Base-by-base conservation (phyloP, 805 yeast genomes). In the Ogataea paradorogensis region DNA sequence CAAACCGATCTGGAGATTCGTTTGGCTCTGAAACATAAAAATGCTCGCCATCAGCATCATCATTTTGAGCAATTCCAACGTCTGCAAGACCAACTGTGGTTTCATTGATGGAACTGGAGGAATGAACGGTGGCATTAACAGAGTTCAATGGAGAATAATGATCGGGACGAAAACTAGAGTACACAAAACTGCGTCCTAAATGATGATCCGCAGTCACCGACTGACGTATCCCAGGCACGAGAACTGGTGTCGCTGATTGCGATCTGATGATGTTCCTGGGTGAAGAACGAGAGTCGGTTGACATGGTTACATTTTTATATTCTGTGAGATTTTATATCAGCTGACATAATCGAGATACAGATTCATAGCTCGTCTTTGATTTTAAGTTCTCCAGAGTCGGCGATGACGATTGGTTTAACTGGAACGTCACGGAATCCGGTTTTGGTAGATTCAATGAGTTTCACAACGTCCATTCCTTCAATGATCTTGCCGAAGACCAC, bases 401-500 rank as follows among this genome's bases (percentile, higher is more conserved):
- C 73, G 52, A 90, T 82, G 48, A 67, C 71, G 46, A 91, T 70
- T 20, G 76, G 78, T 53, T 74, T 74, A 40, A 63, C 65, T 40
- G 99, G 99, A 50, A 69, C 74, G 65, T 88, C 93, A 50, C 84
- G 79, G 53, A 73, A 67, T 44, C 69, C 66, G 16, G 95, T 88
- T 66, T 80, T 77, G 46, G 84, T 79, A 33, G 63, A 63, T 67
- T 89, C 96, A 58, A 93, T 79, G 63, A 76, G 72, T 50, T 73
- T 66, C 40, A 91, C 86, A 35, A 88, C 77, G 50, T 91, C 96
- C 70, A 80, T 73, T 34, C 98, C 98, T 42, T 83, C 89, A 13
- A 88, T 43, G 40, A 93, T 96, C 68, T 88, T 87, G 51, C 99
- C 99, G 58, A 93, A 93, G 29, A 93, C 99, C 59, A 93, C 99